Percentiles rank a stretch among this genome's conserved stretches.
Conservation (phyloP, 2,329 filamentous ascomycete genomes). For the Beauveria rudraprayagi region DNA sequence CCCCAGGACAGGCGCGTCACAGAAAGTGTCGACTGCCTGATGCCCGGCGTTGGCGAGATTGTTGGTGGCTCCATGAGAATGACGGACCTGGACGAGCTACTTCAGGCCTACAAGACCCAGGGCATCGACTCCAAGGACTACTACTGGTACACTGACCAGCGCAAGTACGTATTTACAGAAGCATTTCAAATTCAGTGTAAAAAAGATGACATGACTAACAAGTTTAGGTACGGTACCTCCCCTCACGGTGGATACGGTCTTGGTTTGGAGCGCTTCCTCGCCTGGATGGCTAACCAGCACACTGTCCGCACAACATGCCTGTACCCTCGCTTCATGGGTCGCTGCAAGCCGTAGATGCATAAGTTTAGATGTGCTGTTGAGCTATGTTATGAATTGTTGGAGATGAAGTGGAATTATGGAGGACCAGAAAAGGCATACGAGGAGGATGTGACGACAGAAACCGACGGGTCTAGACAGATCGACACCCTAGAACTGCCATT, state of each 20-base stretch:
- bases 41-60: slow-evolving; percentile 96
- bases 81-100: slow-evolving; percentile 80
- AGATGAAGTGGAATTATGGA: neutral
- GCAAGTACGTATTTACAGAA: slow-evolving; percentile 58
- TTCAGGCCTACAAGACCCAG: slow-evolving; percentile 80
- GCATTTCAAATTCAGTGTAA: neutral
- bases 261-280: slow-evolving; percentile 71
- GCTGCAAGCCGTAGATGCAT: slow-evolving; percentile 60
- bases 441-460: neutral
- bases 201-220: neutral
- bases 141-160: slow-evolving; percentile 98
- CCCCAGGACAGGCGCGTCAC: slow-evolving; percentile 72
- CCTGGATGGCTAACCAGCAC: slow-evolving; percentile 57
- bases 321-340: slow-evolving; percentile 74
- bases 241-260: slow-evolving; percentile 92
- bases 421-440: neutral
- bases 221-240: slow-evolving; percentile 70
- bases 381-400: slow-evolving; percentile 12
- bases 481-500: neutral
- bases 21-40: slow-evolving; percentile 75
- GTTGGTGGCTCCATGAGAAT: slow-evolving; percentile 96
- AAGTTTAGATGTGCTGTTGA: slow-evolving; percentile 9
- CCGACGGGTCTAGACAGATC: neutral
- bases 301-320: slow-evolving; percentile 60
- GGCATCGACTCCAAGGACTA: slow-evolving; percentile 78